These are phyloP conservation scores for Xerocomellus dryophilus DNA, from an alignment of 768 basidiomycete species.

Conservation along the genomic window DNA sequence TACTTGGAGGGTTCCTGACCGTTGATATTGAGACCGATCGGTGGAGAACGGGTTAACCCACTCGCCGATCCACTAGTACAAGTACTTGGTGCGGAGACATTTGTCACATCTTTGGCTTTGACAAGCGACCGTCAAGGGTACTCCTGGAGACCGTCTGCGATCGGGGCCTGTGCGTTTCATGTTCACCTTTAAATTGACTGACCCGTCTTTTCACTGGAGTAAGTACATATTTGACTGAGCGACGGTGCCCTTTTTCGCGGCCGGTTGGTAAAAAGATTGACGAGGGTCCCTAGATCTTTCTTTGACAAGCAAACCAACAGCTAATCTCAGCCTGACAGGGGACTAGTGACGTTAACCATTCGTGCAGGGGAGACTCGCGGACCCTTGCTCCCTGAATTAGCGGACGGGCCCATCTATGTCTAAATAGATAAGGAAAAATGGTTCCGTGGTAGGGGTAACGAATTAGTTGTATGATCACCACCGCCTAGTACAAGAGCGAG, in stretches of 20 bases:
- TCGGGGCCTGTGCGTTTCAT: conserved; percentile 7
- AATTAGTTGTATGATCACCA: neutral
- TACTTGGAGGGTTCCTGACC: neutral
- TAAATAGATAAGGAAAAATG: neutral
- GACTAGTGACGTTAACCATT: conserved; percentile 6
- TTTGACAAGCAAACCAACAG: conserved; percentile 1
- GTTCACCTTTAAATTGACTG: neutral
- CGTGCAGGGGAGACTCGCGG: neutral
- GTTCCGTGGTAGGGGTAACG: neutral
- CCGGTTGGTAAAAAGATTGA: neutral
- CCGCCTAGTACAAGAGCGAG: neutral
- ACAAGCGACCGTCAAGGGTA: neutral
- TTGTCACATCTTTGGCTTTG: neutral
- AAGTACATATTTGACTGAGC: neutral
- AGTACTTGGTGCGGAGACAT: neutral
- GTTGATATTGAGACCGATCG: neutral
- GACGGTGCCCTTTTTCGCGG: neutral
- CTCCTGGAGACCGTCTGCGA: conserved; percentile 11
- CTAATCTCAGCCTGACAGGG: conserved; percentile 15
- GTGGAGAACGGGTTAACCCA: neutral
- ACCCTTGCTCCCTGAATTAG: conserved; percentile 1
- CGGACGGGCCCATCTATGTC: neutral
- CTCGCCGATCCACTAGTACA: no score
- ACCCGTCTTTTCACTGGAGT: no score
- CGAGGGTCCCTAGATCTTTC: conserved; percentile 5